These are phyloP conservation scores for Logfia minima DNA, from an alignment of 129 eudicot species.

Conservation along the genomic window DNA sequence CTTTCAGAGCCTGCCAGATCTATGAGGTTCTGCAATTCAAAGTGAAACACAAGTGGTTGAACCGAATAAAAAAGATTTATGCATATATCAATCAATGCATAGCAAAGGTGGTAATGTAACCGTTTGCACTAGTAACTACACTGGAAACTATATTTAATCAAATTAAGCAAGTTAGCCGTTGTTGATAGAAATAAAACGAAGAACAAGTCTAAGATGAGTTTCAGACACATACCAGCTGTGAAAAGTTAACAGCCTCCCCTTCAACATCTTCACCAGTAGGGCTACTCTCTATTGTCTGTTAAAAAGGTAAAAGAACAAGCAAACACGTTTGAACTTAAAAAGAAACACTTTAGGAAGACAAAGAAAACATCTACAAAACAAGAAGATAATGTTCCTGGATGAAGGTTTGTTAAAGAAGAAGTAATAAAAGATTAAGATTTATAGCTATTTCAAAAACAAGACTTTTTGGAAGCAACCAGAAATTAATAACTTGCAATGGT, in stretches of 20 bases:
- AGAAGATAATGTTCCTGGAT: neutral
- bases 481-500: neutral
- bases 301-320: constrained; percentile 21
- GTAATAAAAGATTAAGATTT: constrained; percentile 4
- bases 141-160: constrained; percentile 1
- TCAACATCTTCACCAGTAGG: constrained; percentile 76
- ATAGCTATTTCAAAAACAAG: neutral
- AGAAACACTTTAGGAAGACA: neutral
- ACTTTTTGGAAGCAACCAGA: neutral
- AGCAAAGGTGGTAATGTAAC: constrained; percentile 11
- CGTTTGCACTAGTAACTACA: constrained; percentile 1
- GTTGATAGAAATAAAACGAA: neutral
- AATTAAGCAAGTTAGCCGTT: constrained; percentile 7
- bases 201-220: constrained; percentile 20
- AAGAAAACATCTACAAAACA: neutral
- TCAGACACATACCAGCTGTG: constrained; percentile 72
- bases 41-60: constrained; percentile 24
- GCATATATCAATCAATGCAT: constrained; percentile 14
- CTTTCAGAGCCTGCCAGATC: constrained; percentile 99
- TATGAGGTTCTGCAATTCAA: constrained; percentile 84
- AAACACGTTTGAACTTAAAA: constrained; percentile 1
- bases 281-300: constrained; percentile 95
- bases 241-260: constrained; percentile 88
- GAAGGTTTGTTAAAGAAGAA: constrained; percentile 9
- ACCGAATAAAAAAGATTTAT: constrained; percentile 2